Evolutionary conservation across 2,329 filamentous ascomycete genomes (phyloP), one percentile per base, ranked within the genome.

Genomic region (Corinectria fuckeliana): DNA sequence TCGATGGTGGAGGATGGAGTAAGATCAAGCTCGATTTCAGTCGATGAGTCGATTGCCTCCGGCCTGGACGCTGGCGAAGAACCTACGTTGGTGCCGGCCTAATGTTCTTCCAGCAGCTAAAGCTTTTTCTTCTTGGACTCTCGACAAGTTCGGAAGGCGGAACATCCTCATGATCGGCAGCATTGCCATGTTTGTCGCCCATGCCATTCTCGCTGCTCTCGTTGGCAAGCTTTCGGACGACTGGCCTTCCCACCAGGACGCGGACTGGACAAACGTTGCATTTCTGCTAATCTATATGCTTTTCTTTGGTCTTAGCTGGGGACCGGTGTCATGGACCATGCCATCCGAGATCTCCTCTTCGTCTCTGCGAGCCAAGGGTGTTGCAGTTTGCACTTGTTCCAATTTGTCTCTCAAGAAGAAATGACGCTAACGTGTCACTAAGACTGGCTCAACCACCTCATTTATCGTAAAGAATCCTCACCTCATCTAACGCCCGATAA

Each of bases 401-500:
- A 88, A 69, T 72, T 71, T 38, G 65, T 61, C 1, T 8, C 1
- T 4, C 3, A 0, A 1, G 14, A n/a, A 11, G 11, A 23, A 14
- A 26, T 5, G 18, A 7, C 9, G 25, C 54, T 61, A 51, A 61
- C 21, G 4, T 5, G 10, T 18, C 14, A 6, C 1, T 5, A 25
- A 72, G 70, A 85, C 69, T 90, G 87, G 78, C 68, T 88, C 2
- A 85, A 83, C 70, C 88, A 89, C 70, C 88, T 89, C 62, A 82
- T 87, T n/a, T 50, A 85, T 88, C 23, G 69, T 63, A 53, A n/a
- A 56, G 63, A 16, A 14, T 16, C 3, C 2, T 4, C 13, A 8
- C 10, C 5, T 18, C 13, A 34, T 14, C 2, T 8, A 14, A 13
- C 1, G 5, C 6, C 10, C 9, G 3, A 25, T 26, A 18, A 32